Percentiles rank a stretch among this genome's conserved stretches.
Conservation (phyloP, 2,329 filamentous ascomycete species). For the Penicillium verrucosum region DNA sequence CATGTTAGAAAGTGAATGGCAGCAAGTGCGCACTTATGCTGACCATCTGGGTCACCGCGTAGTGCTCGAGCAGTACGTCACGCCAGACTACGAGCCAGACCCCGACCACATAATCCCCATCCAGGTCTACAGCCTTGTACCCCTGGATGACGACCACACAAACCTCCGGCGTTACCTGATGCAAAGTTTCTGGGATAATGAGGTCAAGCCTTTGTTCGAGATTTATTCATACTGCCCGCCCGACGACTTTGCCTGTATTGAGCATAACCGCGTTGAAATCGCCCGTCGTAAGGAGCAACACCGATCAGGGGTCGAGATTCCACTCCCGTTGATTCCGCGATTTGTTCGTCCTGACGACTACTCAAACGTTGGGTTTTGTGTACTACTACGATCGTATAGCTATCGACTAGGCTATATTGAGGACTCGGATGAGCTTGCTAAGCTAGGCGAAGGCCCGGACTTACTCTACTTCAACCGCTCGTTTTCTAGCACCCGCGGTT, state of each 20-base stretch:
- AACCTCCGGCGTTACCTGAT: slow-evolving; percentile 14
- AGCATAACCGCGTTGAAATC: slow-evolving; percentile 15
- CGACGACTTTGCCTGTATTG: slow-evolving; percentile 16
- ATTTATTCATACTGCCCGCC: slow-evolving; percentile 20
- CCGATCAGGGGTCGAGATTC: slow-evolving; percentile 1
- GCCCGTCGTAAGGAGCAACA: slow-evolving; percentile 19
- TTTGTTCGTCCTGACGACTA: no score
- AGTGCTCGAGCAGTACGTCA: slow-evolving; percentile 15
- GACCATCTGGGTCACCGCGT: slow-evolving; percentile 18
- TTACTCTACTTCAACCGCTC: slow-evolving; percentile 16
- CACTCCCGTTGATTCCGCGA: slow-evolving; percentile 12
- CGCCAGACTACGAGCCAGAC: slow-evolving; percentile 2
- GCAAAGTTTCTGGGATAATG: slow-evolving; percentile 6
- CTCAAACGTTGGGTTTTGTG: slow-evolving; percentile 8
- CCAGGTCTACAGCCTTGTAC: slow-evolving; percentile 15
- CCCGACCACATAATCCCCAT: not conserved
- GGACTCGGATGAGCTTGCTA: not conserved
- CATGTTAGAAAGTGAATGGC: slow-evolving; percentile 3
- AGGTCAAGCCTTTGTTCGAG: slow-evolving; percentile 15
- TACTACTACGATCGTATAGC: slow-evolving; percentile 14
- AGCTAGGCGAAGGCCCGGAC: slow-evolving; percentile 10
- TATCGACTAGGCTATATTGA: slow-evolving; percentile 12
- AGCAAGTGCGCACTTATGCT: slow-evolving; percentile 9
- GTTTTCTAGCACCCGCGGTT: slow-evolving; percentile 7
- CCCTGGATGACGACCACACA: slow-evolving; percentile 6